Evolutionary conservation across 2,329 filamentous ascomycete genomes (phyloP).

Genomic region (Apiospora hydei): DNA sequence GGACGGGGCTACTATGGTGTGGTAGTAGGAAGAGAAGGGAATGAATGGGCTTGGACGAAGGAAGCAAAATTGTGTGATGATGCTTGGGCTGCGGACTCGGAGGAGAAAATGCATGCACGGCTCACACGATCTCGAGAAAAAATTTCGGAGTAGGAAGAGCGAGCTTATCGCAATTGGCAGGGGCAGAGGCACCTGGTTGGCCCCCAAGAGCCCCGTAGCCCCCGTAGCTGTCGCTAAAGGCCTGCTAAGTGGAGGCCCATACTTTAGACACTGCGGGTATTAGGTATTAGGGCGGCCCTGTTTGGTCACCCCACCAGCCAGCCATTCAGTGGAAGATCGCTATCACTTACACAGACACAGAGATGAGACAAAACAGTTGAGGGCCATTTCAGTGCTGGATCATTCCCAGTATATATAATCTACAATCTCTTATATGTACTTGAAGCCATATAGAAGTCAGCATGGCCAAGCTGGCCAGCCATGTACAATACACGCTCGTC

Average conservation of each 20-base stretch:
- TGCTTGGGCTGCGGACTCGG: conserved; percentile 11
- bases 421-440: background rate
- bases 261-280: background rate
- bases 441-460: background rate
- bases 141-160: conserved; percentile 13
- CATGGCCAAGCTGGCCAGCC: background rate
- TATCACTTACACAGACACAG: background rate
- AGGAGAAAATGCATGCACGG: conserved; percentile 1
- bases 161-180: conserved; percentile 13
- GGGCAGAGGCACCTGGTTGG: conserved; percentile 8
- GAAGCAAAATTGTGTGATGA: conserved; percentile 9
- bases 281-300: conserved; percentile 14
- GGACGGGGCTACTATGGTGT: background rate
- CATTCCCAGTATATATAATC: background rate
- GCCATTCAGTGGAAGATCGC: background rate
- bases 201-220: background rate
- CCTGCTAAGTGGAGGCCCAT: conserved; percentile 17
- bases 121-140: conserved; percentile 17
- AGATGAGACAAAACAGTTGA: background rate
- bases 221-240: background rate
- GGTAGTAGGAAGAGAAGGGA: background rate
- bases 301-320: background rate
- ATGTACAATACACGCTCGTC: background rate
- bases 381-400: background rate
- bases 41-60: background rate